Base-by-base conservation (phyloP, 1,284 basidiomycete genomes). In the Sporisorium reilianum region DNA sequence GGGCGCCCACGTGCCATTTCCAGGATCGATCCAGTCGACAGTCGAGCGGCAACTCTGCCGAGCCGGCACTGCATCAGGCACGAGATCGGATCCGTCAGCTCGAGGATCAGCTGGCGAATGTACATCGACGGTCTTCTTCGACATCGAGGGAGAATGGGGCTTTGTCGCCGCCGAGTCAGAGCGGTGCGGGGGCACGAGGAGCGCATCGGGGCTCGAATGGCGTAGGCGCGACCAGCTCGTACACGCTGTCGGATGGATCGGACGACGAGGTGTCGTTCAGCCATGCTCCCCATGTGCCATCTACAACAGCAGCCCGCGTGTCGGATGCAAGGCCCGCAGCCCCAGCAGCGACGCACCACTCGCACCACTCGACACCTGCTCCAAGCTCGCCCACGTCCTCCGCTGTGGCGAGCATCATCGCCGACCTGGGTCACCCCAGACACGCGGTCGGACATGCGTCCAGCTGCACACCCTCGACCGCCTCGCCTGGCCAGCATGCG, bases 401-500 rank as follows among this genome's bases (percentile, higher is more conserved):
- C 8, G 59, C 59, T 1, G 59, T 55, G 5, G 59, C 59, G 3
- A 55, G 20, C 52, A 62, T 62, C 59, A 62, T 62, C 14, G 52
- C 59, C 20, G 59, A 62, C n/a, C 30, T 62, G 9, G 53, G 52
- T 22, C 32, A 55, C 2, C 52, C 59, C 16, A 34, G 32, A 23
- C 59, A 55, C 18, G 20, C 44, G 11, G 34, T 25, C 12, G 42
- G 32, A 16, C n/a, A 32, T 48, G 50, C 51, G 5, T 42, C 41
- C 20, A n/a, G n/a, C 7, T 30, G 48, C 16, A 23, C 49, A 4
- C 7, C 32, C 14, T 16, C 50, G 7, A 40, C 42, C 22, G 30
- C 50, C 14, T 46, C 57, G 4, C 57, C 50, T 12, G 42, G 26
- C 34, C 59, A 48, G 25, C 36, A 48, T 30, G 45, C 16, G n/a